These are phyloP conservation scores for Pseudomassariella vexata DNA, from an alignment of 2,329 filamentous ascomycete genomes.

Conservation along the genomic window DNA sequence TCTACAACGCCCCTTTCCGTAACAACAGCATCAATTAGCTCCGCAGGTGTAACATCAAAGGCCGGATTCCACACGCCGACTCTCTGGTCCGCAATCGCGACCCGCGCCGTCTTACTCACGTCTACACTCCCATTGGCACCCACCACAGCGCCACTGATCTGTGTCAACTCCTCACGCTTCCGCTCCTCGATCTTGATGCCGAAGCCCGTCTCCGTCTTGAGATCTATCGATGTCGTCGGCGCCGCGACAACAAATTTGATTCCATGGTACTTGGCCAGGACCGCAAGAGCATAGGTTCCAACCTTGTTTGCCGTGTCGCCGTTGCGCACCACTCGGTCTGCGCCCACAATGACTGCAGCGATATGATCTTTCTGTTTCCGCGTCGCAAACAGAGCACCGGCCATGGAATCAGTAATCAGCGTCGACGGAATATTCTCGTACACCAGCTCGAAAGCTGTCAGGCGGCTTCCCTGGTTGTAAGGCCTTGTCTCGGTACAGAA, in stretches of 20 bases:
- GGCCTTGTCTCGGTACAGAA: slow-evolving; percentile 97
- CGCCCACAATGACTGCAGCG: slow-evolving; percentile 84
- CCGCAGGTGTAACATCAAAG: slow-evolving; percentile 89
- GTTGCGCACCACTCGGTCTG: slow-evolving; percentile 91
- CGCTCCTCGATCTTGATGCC: slow-evolving; percentile 91
- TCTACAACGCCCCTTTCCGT: slow-evolving; percentile 86
- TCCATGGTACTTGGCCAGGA: slow-evolving; percentile 82
- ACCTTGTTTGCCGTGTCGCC: slow-evolving; percentile 99
- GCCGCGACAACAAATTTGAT: slow-evolving; percentile 94
- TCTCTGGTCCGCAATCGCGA: slow-evolving; percentile 72
- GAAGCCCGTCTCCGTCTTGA: slow-evolving; percentile 68
- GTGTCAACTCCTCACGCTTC: slow-evolving; percentile 73
- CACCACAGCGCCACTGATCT: slow-evolving; percentile 72
- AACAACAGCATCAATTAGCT: slow-evolving; percentile 87
- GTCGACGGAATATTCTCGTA: slow-evolving; percentile 89
- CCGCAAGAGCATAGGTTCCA: slow-evolving; percentile 86
- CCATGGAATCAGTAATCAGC: slow-evolving; percentile 95
- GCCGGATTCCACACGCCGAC: slow-evolving; percentile 94
- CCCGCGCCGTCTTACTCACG: slow-evolving; percentile 56
- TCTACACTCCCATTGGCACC: slow-evolving; percentile 59
- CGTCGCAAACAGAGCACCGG: slow-evolving; percentile 70
- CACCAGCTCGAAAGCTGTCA: slow-evolving; percentile 95
- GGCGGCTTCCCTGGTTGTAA: slow-evolving; percentile 93
- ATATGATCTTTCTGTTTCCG: slow-evolving; percentile 62
- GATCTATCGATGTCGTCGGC: slow-evolving; percentile 88